Percentiles rank a stretch among this genome's conserved stretches.
Evolutionary conservation across 495 filamentous ascomycete genomes (phyloP).

Genomic region (Sordaria brevicollis): DNA sequence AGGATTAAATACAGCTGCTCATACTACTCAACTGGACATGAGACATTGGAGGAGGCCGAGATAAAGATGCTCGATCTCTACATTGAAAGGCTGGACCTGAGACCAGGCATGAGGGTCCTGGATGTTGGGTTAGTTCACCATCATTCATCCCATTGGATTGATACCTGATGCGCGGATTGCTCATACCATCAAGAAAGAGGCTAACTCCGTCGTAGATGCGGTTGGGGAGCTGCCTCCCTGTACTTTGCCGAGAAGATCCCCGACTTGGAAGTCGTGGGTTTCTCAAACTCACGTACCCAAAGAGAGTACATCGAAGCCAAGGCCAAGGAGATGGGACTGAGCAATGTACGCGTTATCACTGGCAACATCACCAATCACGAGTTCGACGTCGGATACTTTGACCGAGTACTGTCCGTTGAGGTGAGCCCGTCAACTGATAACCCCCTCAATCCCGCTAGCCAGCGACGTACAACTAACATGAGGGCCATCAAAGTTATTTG

Average conservation of each 20-base stretch:
- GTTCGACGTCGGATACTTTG: conserved; percentile 42
- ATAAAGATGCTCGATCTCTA: conserved; percentile 53
- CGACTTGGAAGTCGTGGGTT: conserved; percentile 46
- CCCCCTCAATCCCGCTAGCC: too few relatives aligned
- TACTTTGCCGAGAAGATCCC: conserved; percentile 53
- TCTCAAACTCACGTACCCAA: conserved; percentile 55
- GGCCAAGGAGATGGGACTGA: conserved; percentile 41
- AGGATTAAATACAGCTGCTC: conserved; percentile 56
- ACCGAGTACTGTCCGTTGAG: conserved; percentile 54
- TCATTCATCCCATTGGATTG: not conserved
- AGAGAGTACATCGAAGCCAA: conserved; percentile 51
- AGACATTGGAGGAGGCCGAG: conserved; percentile 52
- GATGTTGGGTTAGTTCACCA: conserved; percentile 47
- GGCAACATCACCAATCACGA: conserved; percentile 51
- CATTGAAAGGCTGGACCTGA: conserved; percentile 42
- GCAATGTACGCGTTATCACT: conserved; percentile 49
- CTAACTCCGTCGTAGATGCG: conserved; percentile 33
- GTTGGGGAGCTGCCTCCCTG: conserved; percentile 53
- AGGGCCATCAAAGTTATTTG: conserved; percentile 39
- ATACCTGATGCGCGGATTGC: not conserved
- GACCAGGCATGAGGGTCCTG: conserved; percentile 48
- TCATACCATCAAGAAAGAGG: not conserved
- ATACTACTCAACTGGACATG: conserved; percentile 44
- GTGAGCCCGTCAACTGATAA: conserved; percentile 9
- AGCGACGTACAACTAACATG: not conserved